A percentile compares a stretch with the other conserved stretches of the same genome.
These are phyloP conservation scores for Carallia brachiata DNA, from an alignment of 345 rosid genomes.

Conservation along the genomic window DNA sequence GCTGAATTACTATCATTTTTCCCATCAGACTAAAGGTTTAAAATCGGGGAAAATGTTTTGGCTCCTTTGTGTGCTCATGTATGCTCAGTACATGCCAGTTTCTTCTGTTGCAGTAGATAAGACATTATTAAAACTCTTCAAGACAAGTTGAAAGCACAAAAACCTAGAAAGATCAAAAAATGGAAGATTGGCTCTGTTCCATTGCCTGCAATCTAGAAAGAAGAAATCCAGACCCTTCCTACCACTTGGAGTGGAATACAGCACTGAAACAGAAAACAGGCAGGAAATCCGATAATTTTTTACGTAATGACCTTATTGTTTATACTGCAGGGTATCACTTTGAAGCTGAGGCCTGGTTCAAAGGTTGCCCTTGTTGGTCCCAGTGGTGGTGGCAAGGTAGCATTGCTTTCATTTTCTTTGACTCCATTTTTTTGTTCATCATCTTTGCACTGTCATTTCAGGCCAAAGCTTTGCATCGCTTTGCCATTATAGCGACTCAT, in stretches of 20 bases:
- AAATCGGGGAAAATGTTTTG: no score
- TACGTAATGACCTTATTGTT: background rate
- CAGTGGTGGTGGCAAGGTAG: slow-evolving; percentile 97
- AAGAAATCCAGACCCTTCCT: background rate
- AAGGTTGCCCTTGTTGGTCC: slow-evolving; percentile 97
- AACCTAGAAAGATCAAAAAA: no score
- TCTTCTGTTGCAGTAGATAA: no score
- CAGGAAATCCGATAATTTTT: background rate
- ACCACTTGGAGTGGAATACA: background rate
- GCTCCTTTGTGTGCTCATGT: no score
- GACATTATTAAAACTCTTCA: no score
- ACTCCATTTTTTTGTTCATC: background rate
- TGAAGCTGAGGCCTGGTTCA: slow-evolving; percentile 77
- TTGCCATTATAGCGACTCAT: background rate
- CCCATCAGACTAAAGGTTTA: no score
- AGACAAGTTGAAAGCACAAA: no score
- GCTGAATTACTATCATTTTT: no score
- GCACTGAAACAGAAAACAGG: background rate
- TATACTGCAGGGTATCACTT: slow-evolving; percentile 69
- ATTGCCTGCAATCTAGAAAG: no score
- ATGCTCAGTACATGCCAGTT: no score
- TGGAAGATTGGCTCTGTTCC: no score
- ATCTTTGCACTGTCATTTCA: background rate
- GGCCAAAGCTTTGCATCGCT: background rate
- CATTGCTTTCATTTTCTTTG: slow-evolving; percentile 3